Base-by-base conservation (phyloP, 75 land plant genomes). In the Ceratopteris richardii region DNA sequence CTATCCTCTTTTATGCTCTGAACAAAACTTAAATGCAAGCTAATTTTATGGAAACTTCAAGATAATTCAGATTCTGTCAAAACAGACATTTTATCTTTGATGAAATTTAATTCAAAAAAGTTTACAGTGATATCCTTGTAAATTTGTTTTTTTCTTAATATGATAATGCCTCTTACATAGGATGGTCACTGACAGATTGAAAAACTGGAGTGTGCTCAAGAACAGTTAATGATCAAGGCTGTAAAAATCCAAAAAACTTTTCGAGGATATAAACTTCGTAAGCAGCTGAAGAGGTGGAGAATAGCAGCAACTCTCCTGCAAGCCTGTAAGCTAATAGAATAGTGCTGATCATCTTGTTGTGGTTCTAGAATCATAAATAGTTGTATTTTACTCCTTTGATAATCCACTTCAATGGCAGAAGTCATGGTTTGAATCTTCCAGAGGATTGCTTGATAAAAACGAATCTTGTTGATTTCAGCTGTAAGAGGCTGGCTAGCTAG, bases 171-270 rank as follows among this genome's bases (percentile, higher is more conserved):
- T n/a, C n/a, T n/a, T n/a, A n/a, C n/a, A n/a, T n/a, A 14, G 50
- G 14, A 46, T 18, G 18, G 50, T 46, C 17, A 46, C 14, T 14
- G 50, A 14, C 50, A 46, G 98, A 83, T 89, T 80, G 96, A 83
- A 18, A 65, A 66, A 21, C 84, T 94, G 67, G 98, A 94, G 74
- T 90, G 83, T 62, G 72, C 82, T 60, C 74, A 90, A 66, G 69
- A 72, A 41, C 76, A 76, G 17, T 90, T 90, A 12, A 81, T 94
- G 22, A 77, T 71, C 67, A 87, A 96, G 16, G 67, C 89, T 57
- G 64, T 86, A 51, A 74, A 76, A 33, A 80, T 89, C 20, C 98
- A 94, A 59, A 83, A 79, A 51, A 71, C 75, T 42, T 89, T 82
- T 54, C 78, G 82, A 84, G 88, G 87, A 11, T 68, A 86, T 68